A percentile compares a stretch with the other conserved stretches of the same genome.
Conservation (phyloP, 768 basidiomycete species). For the Boletus reticulatus region DNA sequence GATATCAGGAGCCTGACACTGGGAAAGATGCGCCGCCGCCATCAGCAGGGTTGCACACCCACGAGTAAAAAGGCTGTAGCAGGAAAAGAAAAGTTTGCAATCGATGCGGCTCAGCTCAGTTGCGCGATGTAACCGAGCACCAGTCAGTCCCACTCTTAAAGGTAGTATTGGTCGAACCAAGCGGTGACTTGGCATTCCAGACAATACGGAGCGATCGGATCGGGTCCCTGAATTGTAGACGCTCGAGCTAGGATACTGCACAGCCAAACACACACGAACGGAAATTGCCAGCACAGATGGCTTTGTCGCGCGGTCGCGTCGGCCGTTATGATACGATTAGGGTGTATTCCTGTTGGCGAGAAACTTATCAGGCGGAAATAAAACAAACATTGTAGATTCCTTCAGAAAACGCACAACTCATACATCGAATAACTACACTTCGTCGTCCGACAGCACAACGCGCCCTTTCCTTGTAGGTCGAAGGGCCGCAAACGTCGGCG, state of each 20-base stretch:
- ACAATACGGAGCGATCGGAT: slow-evolving; percentile 17
- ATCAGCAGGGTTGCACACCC: slow-evolving; percentile 12
- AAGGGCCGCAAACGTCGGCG: slow-evolving; percentile 6
- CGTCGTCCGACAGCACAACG: slow-evolving; percentile 41
- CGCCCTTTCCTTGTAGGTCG: slow-evolving; percentile 27
- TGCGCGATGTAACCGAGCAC: background rate
- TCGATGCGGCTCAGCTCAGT: slow-evolving; percentile 1
- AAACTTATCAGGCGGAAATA: slow-evolving; percentile 3
- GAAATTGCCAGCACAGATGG: background rate
- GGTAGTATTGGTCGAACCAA: background rate
- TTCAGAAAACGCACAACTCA: slow-evolving; percentile 3
- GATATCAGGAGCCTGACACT: slow-evolving; percentile 3
- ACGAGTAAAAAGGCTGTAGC: slow-evolving; percentile 13
- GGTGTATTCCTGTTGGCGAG: slow-evolving; percentile 3
- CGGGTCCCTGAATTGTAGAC: slow-evolving; percentile 6
- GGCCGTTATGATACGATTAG: background rate
- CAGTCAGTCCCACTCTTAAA: background rate
- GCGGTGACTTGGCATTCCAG: slow-evolving; percentile 12
- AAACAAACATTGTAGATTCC: background rate
- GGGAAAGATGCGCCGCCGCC: slow-evolving; percentile 8
- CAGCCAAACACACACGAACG: slow-evolving; percentile 5
- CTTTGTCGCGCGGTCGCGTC: background rate
- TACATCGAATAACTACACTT: slow-evolving; percentile 21
- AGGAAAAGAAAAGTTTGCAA: background rate
- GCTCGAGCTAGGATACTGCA: background rate